Conservation (phyloP, 495 filamentous ascomycete species). For the Penicillium paradoxum region DNA sequence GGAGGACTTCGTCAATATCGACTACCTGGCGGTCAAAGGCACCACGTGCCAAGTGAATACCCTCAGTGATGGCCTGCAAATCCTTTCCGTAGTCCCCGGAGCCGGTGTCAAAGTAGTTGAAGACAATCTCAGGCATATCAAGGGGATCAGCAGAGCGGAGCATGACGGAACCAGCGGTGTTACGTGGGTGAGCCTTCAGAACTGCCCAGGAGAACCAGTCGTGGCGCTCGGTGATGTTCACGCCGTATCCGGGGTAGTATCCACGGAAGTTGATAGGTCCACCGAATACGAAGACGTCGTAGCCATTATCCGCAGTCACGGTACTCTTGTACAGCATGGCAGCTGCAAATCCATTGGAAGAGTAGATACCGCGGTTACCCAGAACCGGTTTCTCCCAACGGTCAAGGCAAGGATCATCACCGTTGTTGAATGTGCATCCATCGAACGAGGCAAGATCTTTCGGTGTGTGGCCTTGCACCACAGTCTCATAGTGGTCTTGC, state of each 20-base stretch:
- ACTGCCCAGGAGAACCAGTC: conserved; percentile 47
- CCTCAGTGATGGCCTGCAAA: conserved; percentile 46
- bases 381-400: conserved; percentile 34
- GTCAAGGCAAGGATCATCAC: conserved; percentile 41
- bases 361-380: conserved; percentile 45
- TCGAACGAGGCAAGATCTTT: conserved; percentile 35
- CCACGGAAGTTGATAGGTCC: conserved; percentile 47
- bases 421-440: conserved; percentile 13
- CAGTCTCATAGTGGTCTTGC: conserved; percentile 59
- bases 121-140: conserved; percentile 51
- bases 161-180: conserved; percentile 47
- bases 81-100: conserved; percentile 33
- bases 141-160: conserved; percentile 48
- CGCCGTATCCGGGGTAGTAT: conserved; percentile 34
- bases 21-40: conserved; percentile 29
- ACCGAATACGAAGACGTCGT: conserved; percentile 51
- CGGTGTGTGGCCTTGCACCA: conserved; percentile 42
- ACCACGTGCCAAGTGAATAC: conserved; percentile 39
- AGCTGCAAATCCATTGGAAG: conserved; percentile 42
- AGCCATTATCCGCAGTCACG: conserved; percentile 32
- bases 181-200: conserved; percentile 51
- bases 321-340: conserved; percentile 44
- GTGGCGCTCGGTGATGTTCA: conserved; percentile 22
- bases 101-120: conserved; percentile 51
- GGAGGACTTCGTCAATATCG: conserved; percentile 39